These are phyloP conservation scores for Ophiocordyceps camponoti-floridani DNA, from an alignment of 2,329 filamentous ascomycete species.

Conservation along the genomic window DNA sequence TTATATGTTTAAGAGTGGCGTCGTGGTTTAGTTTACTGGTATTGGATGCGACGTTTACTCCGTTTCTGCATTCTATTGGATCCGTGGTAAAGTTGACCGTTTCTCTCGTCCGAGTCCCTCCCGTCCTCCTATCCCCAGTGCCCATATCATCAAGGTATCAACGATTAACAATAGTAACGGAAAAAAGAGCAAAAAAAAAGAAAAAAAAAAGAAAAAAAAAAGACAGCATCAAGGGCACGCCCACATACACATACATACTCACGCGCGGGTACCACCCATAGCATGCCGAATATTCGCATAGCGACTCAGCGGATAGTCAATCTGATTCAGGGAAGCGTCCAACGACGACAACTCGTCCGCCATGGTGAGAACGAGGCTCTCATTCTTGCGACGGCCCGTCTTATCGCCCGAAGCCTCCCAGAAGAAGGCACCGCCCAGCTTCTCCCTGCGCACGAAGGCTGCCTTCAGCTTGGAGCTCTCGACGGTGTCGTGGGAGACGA, in stretches of 20 bases:
- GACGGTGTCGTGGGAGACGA: slow-evolving; percentile 55
- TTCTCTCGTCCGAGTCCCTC: not conserved
- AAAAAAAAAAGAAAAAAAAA: not conserved
- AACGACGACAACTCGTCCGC: slow-evolving; percentile 26
- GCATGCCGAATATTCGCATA: slow-evolving; percentile 36
- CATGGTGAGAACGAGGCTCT: slow-evolving; percentile 40
- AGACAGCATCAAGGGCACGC: not conserved
- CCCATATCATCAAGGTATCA: not conserved
- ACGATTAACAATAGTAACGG: not conserved
- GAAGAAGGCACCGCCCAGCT: slow-evolving; percentile 63
- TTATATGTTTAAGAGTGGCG: too few relatives aligned
- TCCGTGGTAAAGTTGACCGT: too few relatives aligned
- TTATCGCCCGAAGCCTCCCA: slow-evolving; percentile 65
- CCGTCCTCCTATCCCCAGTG: not conserved
- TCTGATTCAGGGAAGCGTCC: slow-evolving; percentile 29
- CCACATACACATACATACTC: too few relatives aligned
- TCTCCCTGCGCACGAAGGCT: slow-evolving; percentile 37
- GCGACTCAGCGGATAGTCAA: slow-evolving; percentile 35
- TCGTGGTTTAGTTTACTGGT: too few relatives aligned
- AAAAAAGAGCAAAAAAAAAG: not conserved
- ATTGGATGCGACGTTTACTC: too few relatives aligned
- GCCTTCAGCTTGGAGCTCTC: slow-evolving; percentile 42
- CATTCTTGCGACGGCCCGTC: slow-evolving; percentile 12
- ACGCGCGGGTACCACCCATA: not conserved
- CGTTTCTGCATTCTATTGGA: too few relatives aligned